phyloP scores from a whole-genome alignment of 2,329 filamentous ascomycete genomes.

The Talaromyces albobiverticillius region DNA sequence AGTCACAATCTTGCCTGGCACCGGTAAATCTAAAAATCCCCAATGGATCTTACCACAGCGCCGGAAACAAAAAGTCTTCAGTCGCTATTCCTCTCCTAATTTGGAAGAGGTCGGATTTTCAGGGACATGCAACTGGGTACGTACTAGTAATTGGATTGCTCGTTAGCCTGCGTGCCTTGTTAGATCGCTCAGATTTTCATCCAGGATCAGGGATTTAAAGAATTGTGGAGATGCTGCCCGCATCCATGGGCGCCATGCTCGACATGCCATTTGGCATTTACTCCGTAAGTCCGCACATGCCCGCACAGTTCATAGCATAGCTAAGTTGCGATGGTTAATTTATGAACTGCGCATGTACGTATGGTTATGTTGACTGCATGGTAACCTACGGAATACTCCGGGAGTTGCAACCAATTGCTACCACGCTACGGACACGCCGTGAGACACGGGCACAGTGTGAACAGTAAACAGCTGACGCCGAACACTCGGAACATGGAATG shows the following conservation, averaged over 20 bases:
- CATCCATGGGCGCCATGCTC: conserved; percentile 9
- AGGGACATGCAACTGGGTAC: neutral
- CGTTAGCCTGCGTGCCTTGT: conserved; percentile 9
- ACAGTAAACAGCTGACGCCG: neutral
- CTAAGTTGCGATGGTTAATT: too few relatives aligned
- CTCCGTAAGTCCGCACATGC: neutral
- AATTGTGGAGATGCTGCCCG: conserved; percentile 4
- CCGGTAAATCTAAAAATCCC: neutral
- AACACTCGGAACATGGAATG: neutral
- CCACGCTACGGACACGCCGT: too few relatives aligned
- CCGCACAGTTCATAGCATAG: too few relatives aligned
- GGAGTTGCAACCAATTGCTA: too few relatives aligned
- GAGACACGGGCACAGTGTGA: too few relatives aligned
- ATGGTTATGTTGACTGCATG: too few relatives aligned
- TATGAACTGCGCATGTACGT: too few relatives aligned
- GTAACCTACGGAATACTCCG: too few relatives aligned
- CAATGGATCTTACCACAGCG: conserved; percentile 5
- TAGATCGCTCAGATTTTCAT: conserved; percentile 4
- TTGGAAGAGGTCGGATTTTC: neutral
- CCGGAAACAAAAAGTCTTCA: neutral
- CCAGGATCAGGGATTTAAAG: conserved; percentile 8
- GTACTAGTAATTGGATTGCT: too few relatives aligned
- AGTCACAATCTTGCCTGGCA: conserved; percentile 1
- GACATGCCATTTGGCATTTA: neutral
- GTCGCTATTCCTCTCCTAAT: neutral